Base-by-base conservation (phyloP, 2,329 filamentous ascomycete genomes). In the Elsinoe fawcettii region DNA sequence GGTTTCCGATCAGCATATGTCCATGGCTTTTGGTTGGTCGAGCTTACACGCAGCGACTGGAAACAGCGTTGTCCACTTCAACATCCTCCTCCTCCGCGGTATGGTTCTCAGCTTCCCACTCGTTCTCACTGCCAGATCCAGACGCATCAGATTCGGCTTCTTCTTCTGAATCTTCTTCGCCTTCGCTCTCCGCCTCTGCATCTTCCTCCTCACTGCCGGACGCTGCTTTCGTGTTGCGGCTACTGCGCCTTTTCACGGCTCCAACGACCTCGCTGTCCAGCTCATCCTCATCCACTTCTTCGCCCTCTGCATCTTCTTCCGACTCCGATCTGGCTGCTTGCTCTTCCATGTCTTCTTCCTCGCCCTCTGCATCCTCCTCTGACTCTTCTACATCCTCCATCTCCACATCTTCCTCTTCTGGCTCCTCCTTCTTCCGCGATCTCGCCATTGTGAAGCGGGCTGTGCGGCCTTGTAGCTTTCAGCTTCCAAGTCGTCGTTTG, bases 41-140 rank as follows among this genome's bases (percentile, higher is more conserved):
- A 39, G 76, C 80, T 76, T 73, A 86, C 83, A 85, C 78, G 82
- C 84, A 87, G 59, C 79, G 77, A 64, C 80, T 83, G 16, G 77
- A 76, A 64, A 77, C 77, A 27, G 72, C 70, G 59, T 72, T 70
- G 59, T 74, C 76, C 9, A 78, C 77, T 34, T 85, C 83, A 9
- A 78, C 79, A 79, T 72, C 59, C 20, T 53, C 49, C 2, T 82
- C 83, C 58, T 79, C 78, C 49, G 72, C 77, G 58, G 78, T 80
- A 16, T 77, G 77, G 66, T 74, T 77, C 60, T 75, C 78, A 51
- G 71, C 77, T 57, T 78, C 77, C 69, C 76, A 80, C 37, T 79
- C 78, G 30, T 76, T 75, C 43, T 78, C 81, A 25, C 70, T 71
- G 25, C 73, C 72, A 46, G 65, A 66, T 51, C 67, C 68, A 27